phyloP scores from a whole-genome alignment of 371 early-diverging fungal species.

The Mucor lusitanicus region DNA sequence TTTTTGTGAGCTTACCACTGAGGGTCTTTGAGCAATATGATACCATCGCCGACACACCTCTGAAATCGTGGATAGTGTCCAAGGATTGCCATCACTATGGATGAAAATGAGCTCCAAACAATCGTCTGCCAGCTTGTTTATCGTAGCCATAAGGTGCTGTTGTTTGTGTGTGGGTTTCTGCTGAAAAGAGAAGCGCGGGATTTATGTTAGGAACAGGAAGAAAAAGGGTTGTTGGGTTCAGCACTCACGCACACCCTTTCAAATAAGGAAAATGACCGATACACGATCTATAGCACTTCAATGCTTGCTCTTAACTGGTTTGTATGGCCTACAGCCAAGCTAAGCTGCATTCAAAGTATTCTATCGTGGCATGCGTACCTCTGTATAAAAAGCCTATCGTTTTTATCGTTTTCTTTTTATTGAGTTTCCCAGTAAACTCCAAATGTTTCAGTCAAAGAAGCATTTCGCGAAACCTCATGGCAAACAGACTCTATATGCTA shows the following conservation, averaged over 20 bases:
- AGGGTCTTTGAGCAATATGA: constrained; percentile 9
- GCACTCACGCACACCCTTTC: not conserved
- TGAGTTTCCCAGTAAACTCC: too few species aligned
- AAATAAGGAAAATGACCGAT: not conserved
- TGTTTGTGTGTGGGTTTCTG: too few species aligned
- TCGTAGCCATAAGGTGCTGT: not conserved
- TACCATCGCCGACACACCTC: constrained; percentile 27
- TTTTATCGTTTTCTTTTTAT: too few species aligned
- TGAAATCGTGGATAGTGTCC: constrained; percentile 11
- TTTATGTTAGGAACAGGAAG: not conserved
- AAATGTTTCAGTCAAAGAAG: too few species aligned
- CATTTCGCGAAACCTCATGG: not conserved
- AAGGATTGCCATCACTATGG: constrained; percentile 21
- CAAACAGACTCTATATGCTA: too few species aligned
- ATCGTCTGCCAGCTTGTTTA: constrained; percentile 17
- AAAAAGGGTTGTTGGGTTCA: not conserved
- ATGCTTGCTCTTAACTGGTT: not conserved
- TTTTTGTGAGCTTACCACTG: constrained; percentile 17
- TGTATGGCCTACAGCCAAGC: not conserved
- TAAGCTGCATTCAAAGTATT: not conserved
- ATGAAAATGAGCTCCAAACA: constrained; percentile 22
- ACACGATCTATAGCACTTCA: not conserved
- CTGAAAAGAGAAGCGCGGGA: not conserved
- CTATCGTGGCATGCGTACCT: not conserved
- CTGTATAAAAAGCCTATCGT: not conserved